Evolutionary conservation across 192 early-diverging fungal genomes (phyloP).

Genomic region (Lunasporangiospora selenospora): DNA sequence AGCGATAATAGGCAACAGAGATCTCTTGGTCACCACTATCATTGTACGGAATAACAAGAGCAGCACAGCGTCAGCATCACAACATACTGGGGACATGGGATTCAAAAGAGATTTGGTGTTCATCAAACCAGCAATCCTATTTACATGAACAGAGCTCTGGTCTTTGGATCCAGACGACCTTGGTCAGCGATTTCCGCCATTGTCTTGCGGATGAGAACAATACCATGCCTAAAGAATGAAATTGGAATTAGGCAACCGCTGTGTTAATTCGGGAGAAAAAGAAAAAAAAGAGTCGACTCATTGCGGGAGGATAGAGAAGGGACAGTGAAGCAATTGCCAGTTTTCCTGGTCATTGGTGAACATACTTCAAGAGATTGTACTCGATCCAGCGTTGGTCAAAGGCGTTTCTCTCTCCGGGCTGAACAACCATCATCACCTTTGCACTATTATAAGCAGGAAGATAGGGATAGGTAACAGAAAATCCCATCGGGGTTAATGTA

Average conservation of each 20-base stretch:
- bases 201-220: constrained; percentile 68
- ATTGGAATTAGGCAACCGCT: not conserved
- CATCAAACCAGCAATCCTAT: constrained; percentile 40
- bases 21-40: constrained; percentile 76
- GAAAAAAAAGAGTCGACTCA: constrained; percentile 45
- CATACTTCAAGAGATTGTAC: constrained; percentile 71
- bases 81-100: not conserved
- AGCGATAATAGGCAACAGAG: constrained; percentile 89
- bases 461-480: not conserved
- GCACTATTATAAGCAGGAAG: constrained; percentile 52
- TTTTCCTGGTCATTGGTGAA: too few relatives aligned
- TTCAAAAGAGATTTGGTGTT: too few relatives aligned
- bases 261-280: not conserved
- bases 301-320: too few relatives aligned
- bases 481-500: not conserved
- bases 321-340: too few relatives aligned
- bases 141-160: constrained; percentile 73
- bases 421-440: constrained; percentile 87
- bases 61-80: not conserved
- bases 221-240: constrained; percentile 53
- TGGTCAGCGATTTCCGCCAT: constrained; percentile 72
- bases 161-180: constrained; percentile 62
- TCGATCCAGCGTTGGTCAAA: constrained; percentile 95
- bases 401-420: constrained; percentile 90
- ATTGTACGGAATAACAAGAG: not conserved